A percentile compares a stretch with the other conserved stretches of the same genome.
phyloP scores from a whole-genome alignment of 2,329 filamentous ascomycete species.

The Arachnomyces sp. region DNA sequence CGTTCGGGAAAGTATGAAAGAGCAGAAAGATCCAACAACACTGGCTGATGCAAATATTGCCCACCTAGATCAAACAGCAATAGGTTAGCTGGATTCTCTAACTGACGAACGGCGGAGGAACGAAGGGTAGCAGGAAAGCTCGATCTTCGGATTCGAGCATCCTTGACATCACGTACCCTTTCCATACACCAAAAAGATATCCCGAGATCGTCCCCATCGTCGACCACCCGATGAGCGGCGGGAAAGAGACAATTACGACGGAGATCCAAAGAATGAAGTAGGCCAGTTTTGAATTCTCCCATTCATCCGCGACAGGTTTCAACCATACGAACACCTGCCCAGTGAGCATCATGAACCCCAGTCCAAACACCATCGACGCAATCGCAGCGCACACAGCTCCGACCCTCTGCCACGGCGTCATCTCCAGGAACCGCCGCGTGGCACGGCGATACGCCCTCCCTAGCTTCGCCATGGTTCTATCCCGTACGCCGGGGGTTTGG shows the following conservation, averaged over 20 bases:
- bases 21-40: constrained; percentile 64
- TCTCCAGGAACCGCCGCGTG: constrained; percentile 23
- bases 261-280: constrained; percentile 67
- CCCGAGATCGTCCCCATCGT: constrained; percentile 62
- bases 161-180: constrained; percentile 48
- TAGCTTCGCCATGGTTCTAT: constrained; percentile 30
- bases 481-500: constrained; percentile 26
- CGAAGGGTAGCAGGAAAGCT: too few relatives aligned
- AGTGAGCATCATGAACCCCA: constrained; percentile 69
- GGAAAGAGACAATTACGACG: constrained; percentile 71
- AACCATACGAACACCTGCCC: constrained; percentile 71
- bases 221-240: constrained; percentile 80
- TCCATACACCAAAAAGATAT: constrained; percentile 63
- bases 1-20: constrained; percentile 73
- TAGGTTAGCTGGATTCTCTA: constrained; percentile 1
- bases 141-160: too few relatives aligned
- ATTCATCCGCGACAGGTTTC: constrained; percentile 62
- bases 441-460: constrained; percentile 27
- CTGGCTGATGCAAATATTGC: constrained; percentile 72
- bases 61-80: constrained; percentile 53
- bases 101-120: background rate
- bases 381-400: constrained; percentile 47
- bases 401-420: constrained; percentile 51
- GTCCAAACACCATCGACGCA: constrained; percentile 45
- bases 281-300: constrained; percentile 64